Base-by-base conservation (phyloP, 257 asterid species). In the Nemophila menziesii region DNA sequence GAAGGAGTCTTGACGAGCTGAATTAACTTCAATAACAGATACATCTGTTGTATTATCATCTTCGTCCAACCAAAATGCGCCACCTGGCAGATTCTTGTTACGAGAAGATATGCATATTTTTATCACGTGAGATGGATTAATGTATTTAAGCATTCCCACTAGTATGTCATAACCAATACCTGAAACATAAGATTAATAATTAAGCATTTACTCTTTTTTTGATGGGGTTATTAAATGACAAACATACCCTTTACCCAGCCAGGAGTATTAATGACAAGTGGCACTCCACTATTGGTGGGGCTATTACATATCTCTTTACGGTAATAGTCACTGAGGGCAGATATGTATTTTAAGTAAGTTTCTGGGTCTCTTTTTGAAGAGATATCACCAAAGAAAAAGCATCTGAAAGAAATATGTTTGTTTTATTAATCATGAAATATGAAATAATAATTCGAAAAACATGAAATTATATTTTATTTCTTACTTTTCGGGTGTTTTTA, bases 181-280 rank as follows among this genome's bases (percentile, higher is more conserved):
- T 89, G 68, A 57, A 36, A 68, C 10, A 51, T 16, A 56, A 21
- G 62, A 33, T 14, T 55, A 47, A 68, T 34, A 18, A 29, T n/a
- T n/a, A n/a, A n/a, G 12, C 8, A 10, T 29, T 10, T 29, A 29
- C 12, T 20, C 19, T 39, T 43, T 20, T 36, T 54, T 13, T 27
- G 13, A 12, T 20, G 26, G 27, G 3, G 23, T 38, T 20, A 53
- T 27, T 24, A 49, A 52, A 16, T 21, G 21, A 33, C 57, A 44
- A 60, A 20, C 52, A 36, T 46, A 77, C 96, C 98, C 82, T 89
- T 89, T 29, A 89, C 96, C 98, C 98, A 89, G 49, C 94, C 98
- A 3, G 92, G 78, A 50, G 98, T 84, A 75, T 89, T 89, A 58
- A 89, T 67, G 57, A 89, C 81, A 62, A 84, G 80, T 10, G 98